A percentile compares a stretch with the other conserved stretches of the same genome.
Evolutionary conservation across 2,329 filamentous ascomycete species (phyloP).

Genomic region (Balansia obtecta): DNA sequence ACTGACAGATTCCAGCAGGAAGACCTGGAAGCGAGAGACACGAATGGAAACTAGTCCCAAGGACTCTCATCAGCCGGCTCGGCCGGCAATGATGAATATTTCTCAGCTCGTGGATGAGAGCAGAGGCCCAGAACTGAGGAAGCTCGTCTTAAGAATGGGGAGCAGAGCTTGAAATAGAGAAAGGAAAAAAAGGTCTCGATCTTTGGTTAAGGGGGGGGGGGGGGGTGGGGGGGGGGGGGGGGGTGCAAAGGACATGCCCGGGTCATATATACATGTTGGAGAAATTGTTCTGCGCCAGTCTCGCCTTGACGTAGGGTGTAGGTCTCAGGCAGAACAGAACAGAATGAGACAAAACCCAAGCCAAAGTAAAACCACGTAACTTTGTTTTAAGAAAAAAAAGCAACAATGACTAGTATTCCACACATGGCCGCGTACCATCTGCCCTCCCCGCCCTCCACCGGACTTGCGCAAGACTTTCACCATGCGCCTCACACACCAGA

Average conservation of each 20-base stretch:
- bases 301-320: neutral
- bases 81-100: slow-evolving; percentile 1
- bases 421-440: neutral
- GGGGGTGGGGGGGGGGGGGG: neutral
- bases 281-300: neutral
- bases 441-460: neutral
- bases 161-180: neutral
- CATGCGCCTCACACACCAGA: neutral
- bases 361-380: neutral
- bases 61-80: slow-evolving; percentile 1
- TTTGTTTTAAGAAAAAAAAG: neutral
- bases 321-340: neutral
- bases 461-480: slow-evolving; percentile 2
- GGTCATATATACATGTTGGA: slow-evolving; percentile 2
- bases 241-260: neutral
- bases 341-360: neutral
- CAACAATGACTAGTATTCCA: neutral
- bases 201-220: neutral
- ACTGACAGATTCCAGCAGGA: neutral
- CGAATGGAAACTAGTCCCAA: neutral
- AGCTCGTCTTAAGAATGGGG: neutral
- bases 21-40: neutral
- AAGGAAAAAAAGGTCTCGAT: neutral
- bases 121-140: slow-evolving; percentile 1
- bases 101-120: neutral